Evolutionary conservation across 164 flowering plant species (phyloP).

Genomic region (Vitis labrusca): DNA sequence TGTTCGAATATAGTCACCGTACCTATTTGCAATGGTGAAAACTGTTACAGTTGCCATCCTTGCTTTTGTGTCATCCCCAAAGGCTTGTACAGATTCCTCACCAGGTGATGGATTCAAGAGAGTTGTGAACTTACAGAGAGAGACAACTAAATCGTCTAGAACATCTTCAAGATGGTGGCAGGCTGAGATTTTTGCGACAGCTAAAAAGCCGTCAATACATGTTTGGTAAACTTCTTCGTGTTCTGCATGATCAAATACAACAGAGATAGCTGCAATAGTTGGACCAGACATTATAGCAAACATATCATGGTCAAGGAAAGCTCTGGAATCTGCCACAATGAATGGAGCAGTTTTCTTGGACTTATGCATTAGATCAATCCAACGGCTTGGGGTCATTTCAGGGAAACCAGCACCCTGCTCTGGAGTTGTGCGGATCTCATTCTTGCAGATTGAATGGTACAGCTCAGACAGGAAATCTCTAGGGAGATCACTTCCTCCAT

Average conservation of each 20-base stretch:
- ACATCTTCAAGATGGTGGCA: constrained; percentile 61
- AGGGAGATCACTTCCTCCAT: constrained; percentile 70
- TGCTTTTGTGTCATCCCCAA: constrained; percentile 55
- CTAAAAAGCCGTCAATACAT: constrained; percentile 54
- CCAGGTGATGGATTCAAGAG: constrained; percentile 45
- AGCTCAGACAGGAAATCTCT: constrained; percentile 43
- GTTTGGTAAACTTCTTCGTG: constrained; percentile 51
- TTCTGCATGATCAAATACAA: constrained; percentile 55
- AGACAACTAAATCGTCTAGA: constrained; percentile 48
- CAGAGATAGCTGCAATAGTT: constrained; percentile 56
- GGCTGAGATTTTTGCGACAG: constrained; percentile 55
- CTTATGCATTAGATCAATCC: constrained; percentile 57
- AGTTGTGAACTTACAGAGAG: constrained; percentile 53
- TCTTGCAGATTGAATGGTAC: constrained; percentile 51
- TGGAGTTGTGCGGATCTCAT: constrained; percentile 56
- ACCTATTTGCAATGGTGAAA: constrained; percentile 49
- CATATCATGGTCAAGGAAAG: constrained; percentile 34
- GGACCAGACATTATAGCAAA: constrained; percentile 46
- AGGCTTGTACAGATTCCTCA: constrained; percentile 48
- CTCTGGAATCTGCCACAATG: constrained; percentile 40
- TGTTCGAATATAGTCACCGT: constrained; percentile 51
- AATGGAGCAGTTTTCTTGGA: constrained; percentile 49
- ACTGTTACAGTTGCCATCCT: constrained; percentile 54
- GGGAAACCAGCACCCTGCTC: constrained; percentile 47
- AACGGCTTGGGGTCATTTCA: constrained; percentile 56